These are phyloP conservation scores for Arabidopsis lyrata DNA, from an alignment of 441 rosid species.

Conservation along the genomic window DNA sequence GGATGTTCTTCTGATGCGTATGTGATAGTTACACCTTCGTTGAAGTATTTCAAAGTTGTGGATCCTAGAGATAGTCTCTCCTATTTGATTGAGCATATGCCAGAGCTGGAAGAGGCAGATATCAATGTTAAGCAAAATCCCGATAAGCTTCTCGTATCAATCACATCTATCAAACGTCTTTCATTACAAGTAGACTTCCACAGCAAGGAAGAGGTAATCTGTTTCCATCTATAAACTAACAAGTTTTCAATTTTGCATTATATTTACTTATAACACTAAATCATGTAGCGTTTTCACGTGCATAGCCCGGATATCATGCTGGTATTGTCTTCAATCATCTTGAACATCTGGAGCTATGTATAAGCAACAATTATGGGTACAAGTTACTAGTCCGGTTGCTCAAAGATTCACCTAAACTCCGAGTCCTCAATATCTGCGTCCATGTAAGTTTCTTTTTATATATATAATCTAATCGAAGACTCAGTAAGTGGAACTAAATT, in stretches of 20 bases:
- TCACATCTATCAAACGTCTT: background rate
- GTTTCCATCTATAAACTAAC: background rate
- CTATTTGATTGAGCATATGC: background rate
- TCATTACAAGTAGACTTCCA: background rate
- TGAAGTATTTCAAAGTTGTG: background rate
- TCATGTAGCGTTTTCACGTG: background rate
- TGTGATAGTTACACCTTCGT: background rate
- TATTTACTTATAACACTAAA: background rate
- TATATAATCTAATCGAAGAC: no score
- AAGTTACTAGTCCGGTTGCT: no score
- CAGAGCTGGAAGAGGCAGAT: background rate
- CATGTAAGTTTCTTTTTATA: no score
- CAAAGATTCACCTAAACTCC: no score
- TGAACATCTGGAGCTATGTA: background rate
- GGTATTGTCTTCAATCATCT: background rate
- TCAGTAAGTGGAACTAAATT: no score
- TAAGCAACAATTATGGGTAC: background rate
- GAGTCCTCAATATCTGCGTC: no score
- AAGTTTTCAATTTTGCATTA: background rate
- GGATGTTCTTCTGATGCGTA: background rate
- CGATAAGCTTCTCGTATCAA: background rate
- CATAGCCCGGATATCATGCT: background rate
- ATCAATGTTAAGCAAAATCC: background rate
- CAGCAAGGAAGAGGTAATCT: background rate
- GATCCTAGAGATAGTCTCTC: background rate